Conservation (phyloP, 495 filamentous ascomycete species). For the Physcia stellaris region DNA sequence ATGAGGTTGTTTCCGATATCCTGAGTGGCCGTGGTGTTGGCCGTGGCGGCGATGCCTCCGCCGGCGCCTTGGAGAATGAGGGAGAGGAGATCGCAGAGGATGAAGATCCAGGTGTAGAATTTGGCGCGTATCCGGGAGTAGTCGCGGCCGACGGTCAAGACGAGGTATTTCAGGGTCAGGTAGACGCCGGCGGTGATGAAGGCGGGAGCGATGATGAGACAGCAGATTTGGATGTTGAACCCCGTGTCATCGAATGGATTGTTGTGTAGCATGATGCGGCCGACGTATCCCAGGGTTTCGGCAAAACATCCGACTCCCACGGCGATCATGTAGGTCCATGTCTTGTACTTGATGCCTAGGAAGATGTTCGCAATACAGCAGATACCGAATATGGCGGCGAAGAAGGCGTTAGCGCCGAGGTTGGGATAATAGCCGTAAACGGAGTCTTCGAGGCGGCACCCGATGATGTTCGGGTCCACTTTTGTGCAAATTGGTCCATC, state of each 20-base stretch:
- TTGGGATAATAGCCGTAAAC: constrained; percentile 58
- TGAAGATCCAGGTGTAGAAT: constrained; percentile 55
- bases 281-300: constrained; percentile 39
- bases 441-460: constrained; percentile 45
- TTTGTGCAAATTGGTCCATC: too few species aligned
- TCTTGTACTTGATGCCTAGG: constrained; percentile 41
- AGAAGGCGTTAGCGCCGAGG: constrained; percentile 47
- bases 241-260: constrained; percentile 47
- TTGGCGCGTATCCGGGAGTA: constrained; percentile 42
- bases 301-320: constrained; percentile 29
- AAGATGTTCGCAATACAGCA: constrained; percentile 31
- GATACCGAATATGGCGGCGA: constrained; percentile 40
- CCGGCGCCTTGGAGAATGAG: constrained; percentile 51
- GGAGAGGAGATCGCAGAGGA: constrained; percentile 50
- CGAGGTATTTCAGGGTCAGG: constrained; percentile 52
- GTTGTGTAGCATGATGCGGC: constrained; percentile 40
- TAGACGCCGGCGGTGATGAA: constrained; percentile 54
- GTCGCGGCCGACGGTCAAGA: constrained; percentile 37
- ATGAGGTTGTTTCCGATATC: constrained; percentile 48
- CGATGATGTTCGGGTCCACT: too few species aligned
- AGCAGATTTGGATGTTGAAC: constrained; percentile 56
- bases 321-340: constrained; percentile 46
- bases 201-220: constrained; percentile 51
- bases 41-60: constrained; percentile 42
- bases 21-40: constrained; percentile 16